Conservation (phyloP, 192 early-diverging fungal genomes). For the Coemansia sp. region DNA sequence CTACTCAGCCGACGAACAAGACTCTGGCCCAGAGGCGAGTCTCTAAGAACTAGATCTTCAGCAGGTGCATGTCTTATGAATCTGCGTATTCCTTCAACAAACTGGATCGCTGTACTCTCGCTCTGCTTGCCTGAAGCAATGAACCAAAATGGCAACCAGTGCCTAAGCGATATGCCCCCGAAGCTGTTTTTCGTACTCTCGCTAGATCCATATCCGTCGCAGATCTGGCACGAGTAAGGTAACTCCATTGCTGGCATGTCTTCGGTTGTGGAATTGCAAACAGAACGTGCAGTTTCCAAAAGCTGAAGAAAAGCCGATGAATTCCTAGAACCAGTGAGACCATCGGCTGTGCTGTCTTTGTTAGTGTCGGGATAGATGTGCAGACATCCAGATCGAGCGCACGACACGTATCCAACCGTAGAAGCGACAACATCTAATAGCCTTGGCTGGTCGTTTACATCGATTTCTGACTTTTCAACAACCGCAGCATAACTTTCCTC, state of each 20-base stretch:
- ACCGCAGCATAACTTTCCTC: constrained; percentile 17
- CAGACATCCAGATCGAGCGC: constrained; percentile 42
- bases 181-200: not conserved
- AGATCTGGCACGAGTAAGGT: not conserved
- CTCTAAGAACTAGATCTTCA: constrained; percentile 33
- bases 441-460: constrained; percentile 33
- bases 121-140: constrained; percentile 37
- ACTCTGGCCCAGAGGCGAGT: constrained; percentile 43
- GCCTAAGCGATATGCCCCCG: constrained; percentile 26
- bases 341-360: not conserved
- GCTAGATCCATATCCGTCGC: not conserved
- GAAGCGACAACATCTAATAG: constrained; percentile 39
- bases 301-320: not conserved
- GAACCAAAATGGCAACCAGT: constrained; percentile 55
- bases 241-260: not conserved
- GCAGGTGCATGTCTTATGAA: constrained; percentile 46
- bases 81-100: constrained; percentile 30
- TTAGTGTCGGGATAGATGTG: not conserved
- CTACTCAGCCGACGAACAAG: constrained; percentile 42
- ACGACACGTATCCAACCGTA: constrained; percentile 35
- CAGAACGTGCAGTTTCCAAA: not conserved
- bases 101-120: constrained; percentile 23
- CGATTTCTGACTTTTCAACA: constrained; percentile 20
- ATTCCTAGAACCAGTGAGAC: not conserved
- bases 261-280: not conserved